These are phyloP conservation scores for Ganoderma resinaceum DNA, from an alignment of 1,284 basidiomycete genomes.

Conservation along the genomic window DNA sequence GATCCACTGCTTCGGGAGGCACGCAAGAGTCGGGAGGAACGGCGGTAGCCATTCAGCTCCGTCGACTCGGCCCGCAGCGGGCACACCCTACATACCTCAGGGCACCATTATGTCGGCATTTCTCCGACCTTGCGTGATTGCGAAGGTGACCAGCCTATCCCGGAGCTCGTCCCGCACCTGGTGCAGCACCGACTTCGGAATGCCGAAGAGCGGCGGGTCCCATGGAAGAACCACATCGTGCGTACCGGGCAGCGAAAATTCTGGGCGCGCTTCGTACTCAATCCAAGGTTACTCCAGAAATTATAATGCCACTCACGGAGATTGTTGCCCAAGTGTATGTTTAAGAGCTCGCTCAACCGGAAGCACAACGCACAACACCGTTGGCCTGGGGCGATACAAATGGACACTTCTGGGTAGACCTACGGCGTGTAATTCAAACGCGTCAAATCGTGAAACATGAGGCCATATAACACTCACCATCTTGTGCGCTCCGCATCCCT, in stretches of 20 bases:
- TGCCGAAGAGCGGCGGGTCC: neutral
- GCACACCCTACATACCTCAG: too few species aligned
- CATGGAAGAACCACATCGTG: neutral
- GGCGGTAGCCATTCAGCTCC: too few species aligned
- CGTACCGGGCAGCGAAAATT: neutral
- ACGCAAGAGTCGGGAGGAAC: slow-evolving; percentile 81
- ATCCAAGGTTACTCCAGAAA: too few species aligned
- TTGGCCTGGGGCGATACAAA: neutral
- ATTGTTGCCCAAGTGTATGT: neutral
- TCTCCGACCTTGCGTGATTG: slow-evolving; percentile 8
- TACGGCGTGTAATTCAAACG: neutral
- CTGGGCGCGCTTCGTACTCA: too few species aligned
- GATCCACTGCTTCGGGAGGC: slow-evolving; percentile 83
- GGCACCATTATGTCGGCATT: neutral
- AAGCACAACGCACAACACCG: neutral
- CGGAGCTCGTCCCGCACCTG: neutral
- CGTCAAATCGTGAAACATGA: neutral
- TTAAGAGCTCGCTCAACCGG: neutral
- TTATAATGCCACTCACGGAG: neutral
- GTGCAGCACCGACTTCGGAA: neutral
- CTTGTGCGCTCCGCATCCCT: neutral
- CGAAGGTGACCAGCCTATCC: neutral
- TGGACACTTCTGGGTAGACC: neutral
- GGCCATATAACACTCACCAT: neutral
- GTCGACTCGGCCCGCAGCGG: too few species aligned